These are phyloP conservation scores for Dittrichia graveolens DNA, from an alignment of 129 eudicot species.

Conservation along the genomic window DNA sequence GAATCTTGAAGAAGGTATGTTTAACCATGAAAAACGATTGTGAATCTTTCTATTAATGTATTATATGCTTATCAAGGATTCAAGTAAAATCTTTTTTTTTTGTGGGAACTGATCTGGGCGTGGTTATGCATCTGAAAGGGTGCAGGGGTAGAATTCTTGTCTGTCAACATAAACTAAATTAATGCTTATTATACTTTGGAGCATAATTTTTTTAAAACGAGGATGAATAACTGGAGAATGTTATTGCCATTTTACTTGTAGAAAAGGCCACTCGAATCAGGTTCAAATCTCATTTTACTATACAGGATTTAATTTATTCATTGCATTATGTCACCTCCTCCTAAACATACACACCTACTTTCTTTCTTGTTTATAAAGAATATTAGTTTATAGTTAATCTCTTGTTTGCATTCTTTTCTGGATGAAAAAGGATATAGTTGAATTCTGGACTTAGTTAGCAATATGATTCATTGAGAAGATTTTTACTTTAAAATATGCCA, in stretches of 20 bases:
- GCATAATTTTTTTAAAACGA: neutral
- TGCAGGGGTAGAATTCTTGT: neutral
- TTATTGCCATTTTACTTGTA: neutral
- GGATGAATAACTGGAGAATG: slow-evolving; percentile 5
- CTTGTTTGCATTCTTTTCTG: slow-evolving; percentile 4
- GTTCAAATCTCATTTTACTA: neutral
- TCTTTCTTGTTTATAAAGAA: neutral
- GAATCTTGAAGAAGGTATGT: slow-evolving; percentile 84
- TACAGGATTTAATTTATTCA: neutral
- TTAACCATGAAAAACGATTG: neutral
- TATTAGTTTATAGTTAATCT: slow-evolving; percentile 5
- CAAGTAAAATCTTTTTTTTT: neutral
- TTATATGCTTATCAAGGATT: neutral
- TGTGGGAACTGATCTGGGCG: neutral
- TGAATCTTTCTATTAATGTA: slow-evolving; percentile 3
- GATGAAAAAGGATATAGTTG: neutral
- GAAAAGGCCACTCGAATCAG: neutral
- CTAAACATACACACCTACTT: neutral
- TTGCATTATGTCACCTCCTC: slow-evolving; percentile 3
- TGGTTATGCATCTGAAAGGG: neutral
- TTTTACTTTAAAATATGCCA: neutral
- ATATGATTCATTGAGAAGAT: neutral
- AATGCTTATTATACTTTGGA: slow-evolving; percentile 7
- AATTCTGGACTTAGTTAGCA: neutral
- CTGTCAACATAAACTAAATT: neutral